Percentiles rank a stretch among this genome's conserved stretches.
phyloP scores from a whole-genome alignment of 2,329 filamentous ascomycete species.

The Sporothrix globosa region DNA sequence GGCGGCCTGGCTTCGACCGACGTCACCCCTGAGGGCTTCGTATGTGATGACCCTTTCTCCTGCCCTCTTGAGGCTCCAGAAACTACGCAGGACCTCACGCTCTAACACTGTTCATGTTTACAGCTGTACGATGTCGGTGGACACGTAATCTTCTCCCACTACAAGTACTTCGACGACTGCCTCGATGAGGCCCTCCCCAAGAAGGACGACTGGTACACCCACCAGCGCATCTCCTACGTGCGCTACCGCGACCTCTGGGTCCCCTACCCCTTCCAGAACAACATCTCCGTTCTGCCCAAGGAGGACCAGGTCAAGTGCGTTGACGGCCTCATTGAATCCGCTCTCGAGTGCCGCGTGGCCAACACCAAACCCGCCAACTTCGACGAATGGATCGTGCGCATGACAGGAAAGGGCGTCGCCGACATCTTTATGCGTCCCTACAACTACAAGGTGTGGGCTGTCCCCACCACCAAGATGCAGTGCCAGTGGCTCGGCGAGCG shows the following conservation, averaged over 20 bases:
- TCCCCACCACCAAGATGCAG: conserved; percentile 99
- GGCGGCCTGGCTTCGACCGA: conserved; percentile 97
- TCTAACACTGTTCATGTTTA: conserved; percentile 23
- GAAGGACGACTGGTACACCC: conserved; percentile 92
- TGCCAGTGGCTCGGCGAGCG: conserved; percentile 97
- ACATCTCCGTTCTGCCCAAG: conserved; percentile 97
- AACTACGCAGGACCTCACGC: neutral
- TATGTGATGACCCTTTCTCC: conserved; percentile 59
- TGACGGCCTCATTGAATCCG: conserved; percentile 93
- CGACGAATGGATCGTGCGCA: conserved; percentile 96
- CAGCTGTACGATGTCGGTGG: conserved; percentile 98
- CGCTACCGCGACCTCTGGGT: conserved; percentile 97
- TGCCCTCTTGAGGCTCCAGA: neutral
- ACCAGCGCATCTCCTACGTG: conserved; percentile 98
- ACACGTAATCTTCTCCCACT: conserved; percentile 99
- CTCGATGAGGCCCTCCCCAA: conserved; percentile 95
- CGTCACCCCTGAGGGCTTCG: conserved; percentile 92
- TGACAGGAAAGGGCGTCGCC: conserved; percentile 85
- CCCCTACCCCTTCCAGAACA: conserved; percentile 99
- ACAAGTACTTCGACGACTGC: conserved; percentile 99
- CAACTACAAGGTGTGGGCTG: conserved; percentile 99
- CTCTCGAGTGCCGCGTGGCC: conserved; percentile 80
- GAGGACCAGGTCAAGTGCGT: conserved; percentile 95
- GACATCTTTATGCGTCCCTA: conserved; percentile 99
- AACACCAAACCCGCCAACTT: conserved; percentile 95